Evolutionary conservation across 768 basidiomycete species (phyloP), one percentile per base, ranked within the genome.

Genomic region (Leucocoprinus sp.): DNA sequence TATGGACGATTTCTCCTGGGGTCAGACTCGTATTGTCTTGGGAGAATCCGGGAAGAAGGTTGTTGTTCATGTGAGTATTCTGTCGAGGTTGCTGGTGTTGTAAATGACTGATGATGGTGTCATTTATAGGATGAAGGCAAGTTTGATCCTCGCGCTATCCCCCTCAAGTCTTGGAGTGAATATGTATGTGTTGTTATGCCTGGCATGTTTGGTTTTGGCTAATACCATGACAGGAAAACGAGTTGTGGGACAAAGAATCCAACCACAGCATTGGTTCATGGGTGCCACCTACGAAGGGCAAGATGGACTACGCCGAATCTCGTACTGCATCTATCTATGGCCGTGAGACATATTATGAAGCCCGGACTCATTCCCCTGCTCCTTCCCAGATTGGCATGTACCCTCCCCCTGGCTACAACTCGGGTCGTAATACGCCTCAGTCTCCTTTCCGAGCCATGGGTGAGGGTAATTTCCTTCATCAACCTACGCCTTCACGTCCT

Each of bases 1-100:
- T 53, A 96, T 97, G 93, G 93, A 95, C 62, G 92, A 95, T 64
- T 96, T 95, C 77, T 90, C 86, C 0, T 93, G 92, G 91, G 93
- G 92, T 75, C 73, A 76, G 19, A 95, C 93, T 1, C 87, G 90
- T 78, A 60, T 93, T 49, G 93, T 99, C 9, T 65, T 96, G 51
- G 93, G 93, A 52, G 95, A 98, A 64, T 76, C 82, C 23, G 95
- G 95, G 14, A 96, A 96, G 76, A 96, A 95, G 66, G 69, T 97
- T 50, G 80, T 98, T 54, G 81, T 97, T 34, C 93, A 98, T 61
- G 91, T 93, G 60, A 45, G 88, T 71, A 1, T 5, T 29, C 21
- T 26, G 21, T 11, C 19, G 17, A 28, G 12, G 11, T 9, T 37
- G 49, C 19, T 53, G 36, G 48, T 52, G 50, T 3, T 57, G 3